Base-by-base conservation (phyloP, 129 eudicot genomes). In the Gnaphalium uliginosum region DNA sequence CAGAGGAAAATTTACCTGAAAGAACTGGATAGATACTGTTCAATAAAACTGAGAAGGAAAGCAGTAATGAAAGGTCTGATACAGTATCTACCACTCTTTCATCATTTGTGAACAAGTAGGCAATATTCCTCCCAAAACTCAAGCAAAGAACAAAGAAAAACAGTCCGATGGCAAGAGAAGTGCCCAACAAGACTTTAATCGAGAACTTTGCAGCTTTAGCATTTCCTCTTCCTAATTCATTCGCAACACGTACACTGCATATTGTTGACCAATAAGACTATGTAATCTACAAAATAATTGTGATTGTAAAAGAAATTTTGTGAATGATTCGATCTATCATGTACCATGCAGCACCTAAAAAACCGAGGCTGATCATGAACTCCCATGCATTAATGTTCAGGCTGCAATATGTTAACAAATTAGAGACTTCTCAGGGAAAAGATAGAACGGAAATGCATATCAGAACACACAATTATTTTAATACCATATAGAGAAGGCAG, bases 291-390 rank as follows among this genome's bases (percentile, higher is more conserved):
- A 32, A 39, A 41, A 60, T 43, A 46, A 46, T 3, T 27, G 8
- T n/a, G 51, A 62, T 59, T 4, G 17, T n/a, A 18, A 74, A 2
- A 62, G 27, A 7, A 26, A 65, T 39, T 10, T 24, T 18, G 4
- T 2, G 8, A 53, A 15, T 26, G 5, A 33, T 32, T 8, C 41
- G 48, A n/a, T 63, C 15, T 8, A 19, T 46, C 26, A 51, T 82
- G 5, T 89, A 92, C 98, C 96, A 87, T 70, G 96, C 90, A 76
- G 98, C 96, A 37, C 95, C 98, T 48, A 93, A 96, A 77, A 89
- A 89, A 69, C 96, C 92, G 6, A 89, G 85, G 75, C 83, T 80
- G 79, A 89, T 83, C 96, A 89, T 89, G 66, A 87, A 85, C 41
- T 87, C 89, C 92, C 92, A 89, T 26, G 84, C 82, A 70, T 81